Base-by-base conservation (phyloP, 148 eudicot species). In the Rhododendron kiyosumense region DNA sequence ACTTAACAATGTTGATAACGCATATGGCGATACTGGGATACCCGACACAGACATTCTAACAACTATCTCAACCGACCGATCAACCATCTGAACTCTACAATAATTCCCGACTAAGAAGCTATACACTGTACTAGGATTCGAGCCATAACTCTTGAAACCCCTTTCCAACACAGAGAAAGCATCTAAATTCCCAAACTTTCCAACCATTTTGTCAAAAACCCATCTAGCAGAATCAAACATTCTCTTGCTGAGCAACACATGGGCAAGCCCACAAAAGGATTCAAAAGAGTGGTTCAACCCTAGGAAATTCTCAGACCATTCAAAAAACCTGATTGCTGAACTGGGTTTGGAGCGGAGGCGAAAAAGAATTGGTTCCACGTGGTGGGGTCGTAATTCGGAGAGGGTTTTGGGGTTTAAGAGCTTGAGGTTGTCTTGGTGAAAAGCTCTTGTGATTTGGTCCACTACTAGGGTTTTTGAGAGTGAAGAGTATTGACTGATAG, bases 61-160 rank as follows among this genome's bases (percentile, higher is more conserved):
- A 51, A 89, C 91, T 76, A 88, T 51, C 84, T 86, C 88, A 91
- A 94, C 78, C 0, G 92, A 89, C 87, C 79, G 89, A 90, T 93
- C 86, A 88, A 90, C 81, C 89, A 87, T 85, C 61, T 90, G 88
- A 85, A 86, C 88, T 63, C 92, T 85, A 91, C 91, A 92, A 82
- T 83, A 92, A 89, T 88, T 89, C 52, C 91, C 92, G 63, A 94
- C 80, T 83, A 94, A 78, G 77, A 92, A 92, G 87, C 96, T 92
- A 86, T 65, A 92, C 24, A 88, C 92, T 41, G 92, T 92, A n/a
- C 86, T 93, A 11, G 84, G 85, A 87, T 94, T 93, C 8, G 93
- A 87, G 30, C 85, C 87, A 77, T 91, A 93, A 11, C 32, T 73
- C 85, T 32, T 41, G 84, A 88, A 88, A 78, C 92, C 93, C 48